Conservation (phyloP, 345 rosid species). For the Geranium rotundifolium region DNA sequence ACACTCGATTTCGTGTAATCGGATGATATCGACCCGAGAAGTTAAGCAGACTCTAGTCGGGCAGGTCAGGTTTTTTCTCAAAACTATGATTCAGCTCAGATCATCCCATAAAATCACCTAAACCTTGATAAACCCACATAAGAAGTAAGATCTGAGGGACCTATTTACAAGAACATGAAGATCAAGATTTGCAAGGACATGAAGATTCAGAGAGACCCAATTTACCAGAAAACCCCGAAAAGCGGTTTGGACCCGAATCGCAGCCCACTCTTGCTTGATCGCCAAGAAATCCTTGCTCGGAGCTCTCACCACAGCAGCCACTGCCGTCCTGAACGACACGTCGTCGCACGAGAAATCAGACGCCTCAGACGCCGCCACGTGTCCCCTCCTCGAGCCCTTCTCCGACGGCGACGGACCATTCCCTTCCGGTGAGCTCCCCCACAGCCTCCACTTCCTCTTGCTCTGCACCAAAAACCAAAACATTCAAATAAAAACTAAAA, state of each 20-base stretch:
- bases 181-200: neutral
- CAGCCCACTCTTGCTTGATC: conserved; percentile 77
- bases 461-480: conserved; percentile 14
- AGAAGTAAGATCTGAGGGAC: too few species aligned
- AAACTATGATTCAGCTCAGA: too few species aligned
- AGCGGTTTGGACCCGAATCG: conserved; percentile 76
- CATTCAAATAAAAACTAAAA: neutral
- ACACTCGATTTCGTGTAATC: too few species aligned
- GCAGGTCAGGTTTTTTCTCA: too few species aligned
- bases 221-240: conserved; percentile 71
- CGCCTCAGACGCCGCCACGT: conserved; percentile 14
- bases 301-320: conserved; percentile 71
- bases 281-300: conserved; percentile 58
- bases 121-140: too few species aligned
- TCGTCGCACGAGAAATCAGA: too few species aligned
- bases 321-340: conserved; percentile 35
- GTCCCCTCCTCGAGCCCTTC: conserved; percentile 28
- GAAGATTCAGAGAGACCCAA: neutral
- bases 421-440: conserved; percentile 86
- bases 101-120: too few species aligned
- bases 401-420: conserved; percentile 11
- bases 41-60: too few species aligned
- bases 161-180: too few species aligned
- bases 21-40: too few species aligned
- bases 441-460: conserved; percentile 79